phyloP scores from a whole-genome alignment of 2,329 filamentous ascomycete genomes.

The Orbilia ellipsospora region DNA sequence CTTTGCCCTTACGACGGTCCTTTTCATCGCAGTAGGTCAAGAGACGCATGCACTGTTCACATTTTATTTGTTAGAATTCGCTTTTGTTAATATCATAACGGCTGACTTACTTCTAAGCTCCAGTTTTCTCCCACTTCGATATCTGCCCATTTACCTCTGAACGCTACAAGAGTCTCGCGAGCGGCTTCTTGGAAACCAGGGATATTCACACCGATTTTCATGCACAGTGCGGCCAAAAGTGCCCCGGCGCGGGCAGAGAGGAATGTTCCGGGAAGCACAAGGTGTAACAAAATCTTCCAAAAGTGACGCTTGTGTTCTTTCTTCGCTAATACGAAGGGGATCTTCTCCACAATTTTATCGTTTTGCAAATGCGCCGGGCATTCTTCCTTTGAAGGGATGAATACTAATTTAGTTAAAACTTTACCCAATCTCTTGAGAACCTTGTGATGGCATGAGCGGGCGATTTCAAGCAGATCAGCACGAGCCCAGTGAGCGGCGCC shows the following conservation, averaged over 20 bases:
- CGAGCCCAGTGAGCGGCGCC: constrained; percentile 62
- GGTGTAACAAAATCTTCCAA: constrained; percentile 67
- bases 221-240: constrained; percentile 65
- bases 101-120: constrained; percentile 61
- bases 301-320: constrained; percentile 63
- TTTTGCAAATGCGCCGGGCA: constrained; percentile 65
- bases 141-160: constrained; percentile 65
- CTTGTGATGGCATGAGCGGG: constrained; percentile 66
- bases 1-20: constrained; percentile 60
- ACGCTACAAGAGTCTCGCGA: constrained; percentile 63
- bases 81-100: background rate
- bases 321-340: constrained; percentile 65
- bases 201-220: constrained; percentile 65
- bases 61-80: too few relatives aligned
- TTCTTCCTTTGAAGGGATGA: constrained; percentile 63
- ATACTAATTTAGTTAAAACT: constrained; percentile 66
- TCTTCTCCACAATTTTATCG: constrained; percentile 62
- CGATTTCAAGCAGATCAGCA: constrained; percentile 67
- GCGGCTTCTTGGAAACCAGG: constrained; percentile 63
- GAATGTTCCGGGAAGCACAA: constrained; percentile 66
- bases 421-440: constrained; percentile 66
- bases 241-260: constrained; percentile 65
- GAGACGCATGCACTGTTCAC: constrained; percentile 49
- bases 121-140: constrained; percentile 67
- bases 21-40: constrained; percentile 65